A percentile compares a stretch with the other conserved stretches of the same genome.
phyloP scores from a whole-genome alignment of 2,329 filamentous ascomycete species.

The Claviceps quebecensis region DNA sequence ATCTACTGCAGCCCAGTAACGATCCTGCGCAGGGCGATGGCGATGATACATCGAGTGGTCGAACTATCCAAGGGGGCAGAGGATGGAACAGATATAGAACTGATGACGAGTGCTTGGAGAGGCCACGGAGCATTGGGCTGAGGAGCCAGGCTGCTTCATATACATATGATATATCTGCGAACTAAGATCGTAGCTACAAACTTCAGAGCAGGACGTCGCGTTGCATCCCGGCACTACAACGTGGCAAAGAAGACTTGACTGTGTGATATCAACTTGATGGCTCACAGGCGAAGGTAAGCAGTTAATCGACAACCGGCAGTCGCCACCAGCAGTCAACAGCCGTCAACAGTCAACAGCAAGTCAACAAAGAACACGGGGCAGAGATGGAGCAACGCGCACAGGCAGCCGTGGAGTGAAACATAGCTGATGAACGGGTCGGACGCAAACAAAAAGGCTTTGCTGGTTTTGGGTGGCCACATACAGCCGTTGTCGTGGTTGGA shows the following conservation, averaged over 20 bases:
- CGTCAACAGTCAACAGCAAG: not conserved
- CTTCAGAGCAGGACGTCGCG: not conserved
- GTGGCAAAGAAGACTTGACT: not conserved
- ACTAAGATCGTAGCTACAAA: not conserved
- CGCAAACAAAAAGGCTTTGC: constrained; percentile 3
- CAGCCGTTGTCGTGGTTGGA: not conserved
- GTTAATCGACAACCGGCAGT: too few relatives aligned
- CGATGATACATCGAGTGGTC: constrained; percentile 8
- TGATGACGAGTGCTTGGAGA: not conserved
- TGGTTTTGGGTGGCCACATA: not conserved
- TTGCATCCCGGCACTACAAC: not conserved
- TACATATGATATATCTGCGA: not conserved
- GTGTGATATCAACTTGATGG: not conserved
- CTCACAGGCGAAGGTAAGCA: not conserved
- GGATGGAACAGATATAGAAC: not conserved
- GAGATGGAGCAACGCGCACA: not conserved
- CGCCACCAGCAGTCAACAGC: not conserved
- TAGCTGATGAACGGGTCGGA: not conserved
- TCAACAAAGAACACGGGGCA: not conserved
- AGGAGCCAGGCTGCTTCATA: not conserved
- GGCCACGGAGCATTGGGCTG: not conserved
- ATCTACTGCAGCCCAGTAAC: constrained; percentile 16
- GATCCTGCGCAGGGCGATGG: constrained; percentile 11
- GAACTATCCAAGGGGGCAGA: not conserved
- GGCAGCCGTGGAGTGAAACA: not conserved